A percentile compares a stretch with the other conserved stretches of the same genome.
Conservation (phyloP, 305 asterid species). For the Solanum hybrid region DNA sequence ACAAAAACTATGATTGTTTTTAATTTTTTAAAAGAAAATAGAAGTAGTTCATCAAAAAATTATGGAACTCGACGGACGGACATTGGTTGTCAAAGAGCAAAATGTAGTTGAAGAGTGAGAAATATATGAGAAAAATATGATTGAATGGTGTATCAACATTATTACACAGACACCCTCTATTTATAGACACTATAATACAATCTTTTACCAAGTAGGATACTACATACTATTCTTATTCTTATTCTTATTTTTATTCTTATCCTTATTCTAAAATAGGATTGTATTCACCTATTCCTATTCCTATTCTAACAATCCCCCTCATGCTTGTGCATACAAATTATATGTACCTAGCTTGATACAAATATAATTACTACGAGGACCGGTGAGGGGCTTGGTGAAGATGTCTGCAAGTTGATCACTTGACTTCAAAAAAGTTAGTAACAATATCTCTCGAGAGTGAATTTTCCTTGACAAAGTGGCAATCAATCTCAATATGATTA, state of each 20-base stretch:
- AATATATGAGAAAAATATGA: background rate
- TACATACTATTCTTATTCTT: too few relatives aligned
- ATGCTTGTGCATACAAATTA: background rate
- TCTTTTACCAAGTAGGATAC: background rate
- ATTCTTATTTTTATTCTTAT: background rate
- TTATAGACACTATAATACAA: background rate
- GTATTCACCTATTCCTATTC: background rate
- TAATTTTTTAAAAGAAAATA: background rate
- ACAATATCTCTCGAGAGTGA: background rate
- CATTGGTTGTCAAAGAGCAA: background rate
- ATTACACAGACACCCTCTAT: background rate
- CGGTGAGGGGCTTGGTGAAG: background rate
- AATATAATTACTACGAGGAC: background rate
- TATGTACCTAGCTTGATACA: background rate
- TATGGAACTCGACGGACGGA: background rate
- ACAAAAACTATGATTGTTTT: background rate
- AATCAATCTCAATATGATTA: background rate
- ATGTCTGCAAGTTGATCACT: background rate
- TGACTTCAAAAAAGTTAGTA: background rate
- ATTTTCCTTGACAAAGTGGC: background rate
- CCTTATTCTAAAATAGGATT: too few relatives aligned
- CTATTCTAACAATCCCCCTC: background rate
- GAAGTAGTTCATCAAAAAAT: background rate
- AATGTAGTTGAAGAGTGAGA: background rate
- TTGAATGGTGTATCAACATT: background rate